Conservation (phyloP, 441 rosid genomes). For the Aquilaria agallochum region DNA sequence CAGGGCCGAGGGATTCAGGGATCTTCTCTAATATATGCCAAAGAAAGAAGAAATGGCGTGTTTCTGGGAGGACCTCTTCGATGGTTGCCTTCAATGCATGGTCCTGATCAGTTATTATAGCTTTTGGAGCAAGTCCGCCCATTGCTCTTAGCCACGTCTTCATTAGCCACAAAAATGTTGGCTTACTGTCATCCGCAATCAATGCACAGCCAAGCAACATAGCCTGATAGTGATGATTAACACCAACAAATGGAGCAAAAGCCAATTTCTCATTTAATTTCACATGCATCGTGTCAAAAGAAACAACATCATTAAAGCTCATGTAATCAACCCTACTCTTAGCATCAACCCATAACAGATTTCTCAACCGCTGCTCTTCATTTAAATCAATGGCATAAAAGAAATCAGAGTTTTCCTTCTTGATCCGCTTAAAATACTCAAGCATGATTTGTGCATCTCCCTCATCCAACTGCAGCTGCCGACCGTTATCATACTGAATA, state of each 20-base stretch:
- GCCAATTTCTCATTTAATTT: slow-evolving; percentile 43
- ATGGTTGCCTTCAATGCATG: slow-evolving; percentile 31
- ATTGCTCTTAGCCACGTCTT: slow-evolving; percentile 41
- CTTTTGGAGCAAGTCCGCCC: slow-evolving; percentile 40
- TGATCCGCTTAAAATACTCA: slow-evolving; percentile 40
- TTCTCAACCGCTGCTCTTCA: slow-evolving; percentile 40
- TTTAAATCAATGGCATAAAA: slow-evolving; percentile 42
- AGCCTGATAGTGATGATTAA: slow-evolving; percentile 42
- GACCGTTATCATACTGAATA: slow-evolving; percentile 33
- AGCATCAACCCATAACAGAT: slow-evolving; percentile 47
- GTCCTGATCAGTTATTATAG: slow-evolving; percentile 41
- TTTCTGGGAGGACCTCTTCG: slow-evolving; percentile 35
- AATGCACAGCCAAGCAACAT: slow-evolving; percentile 47
- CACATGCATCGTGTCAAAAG: slow-evolving; percentile 40
- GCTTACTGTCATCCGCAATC: slow-evolving; percentile 34
- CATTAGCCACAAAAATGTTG: slow-evolving; percentile 38
- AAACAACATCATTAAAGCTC: slow-evolving; percentile 38
- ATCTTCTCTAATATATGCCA: slow-evolving; percentile 40
- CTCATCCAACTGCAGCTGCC: slow-evolving; percentile 32
- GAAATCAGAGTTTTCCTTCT: slow-evolving; percentile 38
- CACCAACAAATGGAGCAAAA: slow-evolving; percentile 34
- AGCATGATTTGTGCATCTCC: slow-evolving; percentile 40
- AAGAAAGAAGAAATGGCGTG: slow-evolving; percentile 38
- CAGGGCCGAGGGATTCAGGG: slow-evolving; percentile 29
- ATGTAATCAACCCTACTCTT: slow-evolving; percentile 41